Evolutionary conservation across 202 grass and related monocot genomes (phyloP), one percentile per base, ranked within the genome.

Genomic region (Elaeis oleifera): DNA sequence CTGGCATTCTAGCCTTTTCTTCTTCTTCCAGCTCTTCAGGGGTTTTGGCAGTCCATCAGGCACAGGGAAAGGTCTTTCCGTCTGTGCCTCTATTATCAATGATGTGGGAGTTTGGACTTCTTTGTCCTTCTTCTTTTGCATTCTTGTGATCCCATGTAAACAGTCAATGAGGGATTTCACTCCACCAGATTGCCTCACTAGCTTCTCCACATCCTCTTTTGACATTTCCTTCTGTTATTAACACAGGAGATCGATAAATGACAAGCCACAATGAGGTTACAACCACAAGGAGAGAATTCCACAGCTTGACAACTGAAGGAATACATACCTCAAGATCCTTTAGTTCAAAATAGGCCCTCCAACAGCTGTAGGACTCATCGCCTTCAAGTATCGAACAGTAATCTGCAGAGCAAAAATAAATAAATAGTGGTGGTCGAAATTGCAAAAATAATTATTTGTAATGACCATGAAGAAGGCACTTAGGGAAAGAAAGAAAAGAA

Each of bases 321-420:
- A 52, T 0, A 56, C 63, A 54, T 72, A 97, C 92, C 78, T 92
- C 77, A 16, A 97, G 85, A 63, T 97, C 61, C 77, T 89, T 80
- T 11, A 97, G 68, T 74, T 92, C 92, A 79, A 91, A 91, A 49
- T 91, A 91, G 21, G 92, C 92, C 49, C 86, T 77, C 92, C 92
- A 97, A 73, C 92, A 97, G 75, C 82, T 89, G 70, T 84, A 92
- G 17, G 80, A 89, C 25, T 86, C 81, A 14, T 97, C 92, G 4
- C 92, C 92, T 61, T 97, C 92, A 5, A 78, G 56, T 50, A 77
- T 82, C 26, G 82, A 81, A 78, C 92, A 97, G 64, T 92, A 89
- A 62, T 97, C 92, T 97, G 72, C 21, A 54, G 17, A 22, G 6
- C 36, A 2, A 44, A 54, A 74, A 26, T 20, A 60, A 49, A 31